These are phyloP conservation scores for Allomyces javanicus DNA, from an alignment of 192 early-diverging fungal species.

Conservation along the genomic window DNA sequence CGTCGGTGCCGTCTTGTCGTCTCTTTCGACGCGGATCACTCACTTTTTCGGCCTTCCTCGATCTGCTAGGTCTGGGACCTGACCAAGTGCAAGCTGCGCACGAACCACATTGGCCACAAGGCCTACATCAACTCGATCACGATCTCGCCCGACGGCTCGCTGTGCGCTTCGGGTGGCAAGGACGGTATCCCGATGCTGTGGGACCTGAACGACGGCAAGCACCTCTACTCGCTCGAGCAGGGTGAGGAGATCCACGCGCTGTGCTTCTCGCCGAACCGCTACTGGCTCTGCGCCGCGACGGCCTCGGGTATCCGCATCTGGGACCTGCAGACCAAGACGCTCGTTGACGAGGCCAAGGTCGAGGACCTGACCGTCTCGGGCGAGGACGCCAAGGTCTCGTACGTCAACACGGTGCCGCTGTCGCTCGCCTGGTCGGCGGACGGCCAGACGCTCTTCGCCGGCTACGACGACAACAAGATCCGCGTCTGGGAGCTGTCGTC, in stretches of 20 bases:
- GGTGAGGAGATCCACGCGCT: slow-evolving; percentile 90
- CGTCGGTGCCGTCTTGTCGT: no score
- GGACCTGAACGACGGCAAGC: slow-evolving; percentile 99
- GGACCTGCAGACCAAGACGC: slow-evolving; percentile 95
- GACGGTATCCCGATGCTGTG: slow-evolving; percentile 98
- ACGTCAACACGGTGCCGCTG: slow-evolving; percentile 13
- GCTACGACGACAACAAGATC: slow-evolving; percentile 84
- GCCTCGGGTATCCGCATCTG: slow-evolving; percentile 93
- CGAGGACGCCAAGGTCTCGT: neutral
- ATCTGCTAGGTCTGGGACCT: slow-evolving; percentile 82
- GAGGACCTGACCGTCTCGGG: slow-evolving; percentile 19
- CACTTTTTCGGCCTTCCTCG: no score
- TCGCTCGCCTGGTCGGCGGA: slow-evolving; percentile 97
- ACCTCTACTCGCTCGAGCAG: slow-evolving; percentile 97
- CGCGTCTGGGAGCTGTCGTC: slow-evolving; percentile 46
- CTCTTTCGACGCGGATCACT: no score
- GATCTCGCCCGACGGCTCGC: slow-evolving; percentile 97
- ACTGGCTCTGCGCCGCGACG: slow-evolving; percentile 99
- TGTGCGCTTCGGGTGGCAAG: slow-evolving; percentile 99
- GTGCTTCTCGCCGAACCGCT: slow-evolving; percentile 97
- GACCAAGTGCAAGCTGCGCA: slow-evolving; percentile 93
- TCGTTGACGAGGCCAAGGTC: slow-evolving; percentile 60
- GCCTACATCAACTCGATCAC: slow-evolving; percentile 97
- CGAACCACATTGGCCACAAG: slow-evolving; percentile 97
- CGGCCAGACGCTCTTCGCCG: slow-evolving; percentile 92